Evolutionary conservation across 1,139 yeast species (phyloP).

Genomic region (Pneumocystis canis): DNA sequence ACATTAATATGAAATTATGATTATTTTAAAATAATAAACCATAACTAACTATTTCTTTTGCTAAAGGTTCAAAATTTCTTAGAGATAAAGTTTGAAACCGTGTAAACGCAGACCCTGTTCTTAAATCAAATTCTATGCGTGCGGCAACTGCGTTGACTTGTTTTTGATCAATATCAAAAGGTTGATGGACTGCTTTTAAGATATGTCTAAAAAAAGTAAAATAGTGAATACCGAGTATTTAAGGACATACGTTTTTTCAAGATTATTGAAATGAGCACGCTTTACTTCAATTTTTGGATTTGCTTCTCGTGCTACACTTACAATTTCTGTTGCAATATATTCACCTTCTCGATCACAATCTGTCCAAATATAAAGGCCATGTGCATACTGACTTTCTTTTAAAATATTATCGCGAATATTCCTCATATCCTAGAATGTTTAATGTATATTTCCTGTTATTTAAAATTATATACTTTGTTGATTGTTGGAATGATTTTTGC

Average conservation of each 20-base stretch:
- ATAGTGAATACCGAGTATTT: not conserved
- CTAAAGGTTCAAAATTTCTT: conserved; percentile 21
- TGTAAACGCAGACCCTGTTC: conserved; percentile 85
- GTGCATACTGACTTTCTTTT: conserved; percentile 46
- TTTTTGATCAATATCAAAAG: conserved; percentile 46
- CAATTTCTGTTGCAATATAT: conserved; percentile 78
- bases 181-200: conserved; percentile 55
- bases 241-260: conserved; percentile 35
- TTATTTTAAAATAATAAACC: conserved; percentile 20
- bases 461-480: conserved; percentile 15
- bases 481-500: conserved; percentile 44
- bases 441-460: not conserved
- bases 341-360: conserved; percentile 99
- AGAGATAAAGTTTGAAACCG: conserved; percentile 49
- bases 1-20: conserved; percentile 41
- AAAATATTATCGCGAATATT: conserved; percentile 57
- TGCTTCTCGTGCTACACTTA: conserved; percentile 45
- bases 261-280: conserved; percentile 76
- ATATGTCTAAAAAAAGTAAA: conserved; percentile 36
- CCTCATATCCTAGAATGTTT: conserved; percentile 22
- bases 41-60: conserved; percentile 20
- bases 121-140: conserved; percentile 70
- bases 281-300: conserved; percentile 39
- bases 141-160: conserved; percentile 76
- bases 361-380: conserved; percentile 82